Percentiles rank a stretch among this genome's conserved stretches.
Conservation (phyloP, 495 filamentous ascomycete species). For the Aspergillus steynii region DNA sequence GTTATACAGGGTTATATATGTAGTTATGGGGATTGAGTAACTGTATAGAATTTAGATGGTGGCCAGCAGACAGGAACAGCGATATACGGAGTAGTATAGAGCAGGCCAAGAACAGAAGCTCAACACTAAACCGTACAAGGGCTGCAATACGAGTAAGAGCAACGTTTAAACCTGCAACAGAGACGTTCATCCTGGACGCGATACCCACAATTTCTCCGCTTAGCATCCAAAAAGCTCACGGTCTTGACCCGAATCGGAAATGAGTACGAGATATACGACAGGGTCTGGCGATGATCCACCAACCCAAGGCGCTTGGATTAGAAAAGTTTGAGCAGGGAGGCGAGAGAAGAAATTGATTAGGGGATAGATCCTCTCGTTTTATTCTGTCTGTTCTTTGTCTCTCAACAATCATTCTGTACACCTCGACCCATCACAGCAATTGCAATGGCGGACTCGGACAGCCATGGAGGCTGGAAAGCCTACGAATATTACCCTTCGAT, state of each 20-base stretch:
- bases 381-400: background rate
- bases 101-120: too few relatives aligned
- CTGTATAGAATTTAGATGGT: too few relatives aligned
- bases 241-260: conserved; percentile 14
- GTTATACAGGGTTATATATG: conserved; percentile 3
- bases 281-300: background rate
- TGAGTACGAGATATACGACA: conserved; percentile 22
- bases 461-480: conserved; percentile 19
- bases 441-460: conserved; percentile 14
- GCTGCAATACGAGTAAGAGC: conserved; percentile 2
- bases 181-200: too few relatives aligned
- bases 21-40: background rate
- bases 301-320: background rate
- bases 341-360: background rate
- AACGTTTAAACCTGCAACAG: background rate
- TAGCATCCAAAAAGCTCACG: background rate
- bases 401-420: background rate
- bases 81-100: too few relatives aligned
- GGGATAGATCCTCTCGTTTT: background rate
- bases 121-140: background rate
- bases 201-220: background rate
- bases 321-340: background rate
- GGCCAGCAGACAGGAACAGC: too few relatives aligned
- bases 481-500: conserved; percentile 54
- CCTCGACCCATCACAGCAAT: background rate